Conservation (phyloP, 768 basidiomycete species). For the Dacryopinax primogenitus region DNA sequence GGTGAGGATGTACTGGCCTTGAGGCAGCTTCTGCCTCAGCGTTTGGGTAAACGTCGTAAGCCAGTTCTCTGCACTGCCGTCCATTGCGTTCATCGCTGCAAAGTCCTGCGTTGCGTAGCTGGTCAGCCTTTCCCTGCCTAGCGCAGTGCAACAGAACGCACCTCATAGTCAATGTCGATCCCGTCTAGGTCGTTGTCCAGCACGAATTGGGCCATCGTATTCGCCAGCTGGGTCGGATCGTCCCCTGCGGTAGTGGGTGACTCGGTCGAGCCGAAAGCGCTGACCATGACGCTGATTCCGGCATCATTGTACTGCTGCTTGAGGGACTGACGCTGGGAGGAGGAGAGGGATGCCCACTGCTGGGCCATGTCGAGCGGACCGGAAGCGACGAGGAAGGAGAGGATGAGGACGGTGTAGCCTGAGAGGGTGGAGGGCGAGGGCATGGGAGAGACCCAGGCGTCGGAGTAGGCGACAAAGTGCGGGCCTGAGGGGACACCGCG, state of each 20-base stretch:
- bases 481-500: not conserved
- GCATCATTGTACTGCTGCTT: conserved; percentile 19
- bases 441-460: not conserved
- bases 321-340: conserved; percentile 13
- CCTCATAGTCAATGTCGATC: conserved; percentile 18
- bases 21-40: conserved; percentile 38
- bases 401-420: not conserved
- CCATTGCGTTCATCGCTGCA: conserved; percentile 15
- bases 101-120: conserved; percentile 14
- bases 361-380: conserved; percentile 14
- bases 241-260: conserved; percentile 12
- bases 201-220: conserved; percentile 13
- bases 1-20: conserved; percentile 38
- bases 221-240: conserved; percentile 10
- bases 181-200: conserved; percentile 17
- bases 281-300: conserved; percentile 27
- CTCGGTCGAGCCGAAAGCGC: conserved; percentile 27
- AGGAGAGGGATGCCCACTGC: conserved; percentile 11
- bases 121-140: not conserved
- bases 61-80: conserved; percentile 29
- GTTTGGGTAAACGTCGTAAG: conserved; percentile 41
- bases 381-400: conserved; percentile 13
- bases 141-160: not conserved
- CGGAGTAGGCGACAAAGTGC: not conserved
- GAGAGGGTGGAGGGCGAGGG: not conserved